Conservation (phyloP, 2,329 filamentous ascomycete species). For the Trichoderma atroviride region DNA sequence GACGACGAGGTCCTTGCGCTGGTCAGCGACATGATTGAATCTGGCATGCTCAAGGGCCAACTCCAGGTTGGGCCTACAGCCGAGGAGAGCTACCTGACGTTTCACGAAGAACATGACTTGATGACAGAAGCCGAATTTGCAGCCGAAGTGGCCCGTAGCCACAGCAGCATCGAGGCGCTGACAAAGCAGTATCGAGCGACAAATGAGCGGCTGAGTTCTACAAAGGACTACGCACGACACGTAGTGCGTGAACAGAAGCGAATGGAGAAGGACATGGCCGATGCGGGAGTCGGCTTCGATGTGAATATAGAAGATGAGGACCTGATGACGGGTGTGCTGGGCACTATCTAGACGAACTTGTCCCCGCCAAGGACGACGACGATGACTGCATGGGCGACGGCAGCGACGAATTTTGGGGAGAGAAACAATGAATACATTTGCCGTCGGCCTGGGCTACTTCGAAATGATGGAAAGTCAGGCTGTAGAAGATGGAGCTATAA, state of each 20-base stretch:
- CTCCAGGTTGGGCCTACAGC: slow-evolving; percentile 51
- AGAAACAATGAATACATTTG: background rate
- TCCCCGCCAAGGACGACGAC: background rate
- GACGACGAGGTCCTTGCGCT: slow-evolving; percentile 51
- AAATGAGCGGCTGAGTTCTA: slow-evolving; percentile 57
- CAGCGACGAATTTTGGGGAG: background rate
- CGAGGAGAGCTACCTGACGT: slow-evolving; percentile 53
- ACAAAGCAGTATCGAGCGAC: slow-evolving; percentile 53
- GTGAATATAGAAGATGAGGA: slow-evolving; percentile 61
- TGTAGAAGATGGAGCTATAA: background rate
- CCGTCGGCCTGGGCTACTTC: background rate
- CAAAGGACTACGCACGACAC: slow-evolving; percentile 58
- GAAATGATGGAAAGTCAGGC: background rate
- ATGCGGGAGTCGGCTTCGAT: slow-evolving; percentile 47
- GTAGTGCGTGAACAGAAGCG: slow-evolving; percentile 51
- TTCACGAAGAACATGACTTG: slow-evolving; percentile 47
- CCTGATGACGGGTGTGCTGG: slow-evolving; percentile 55
- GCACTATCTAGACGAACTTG: slow-evolving; percentile 26
- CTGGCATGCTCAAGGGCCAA: slow-evolving; percentile 55
- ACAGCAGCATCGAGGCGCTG: slow-evolving; percentile 49
- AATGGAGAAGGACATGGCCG: slow-evolving; percentile 47
- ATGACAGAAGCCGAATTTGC: slow-evolving; percentile 57
- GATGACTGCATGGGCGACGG: background rate
- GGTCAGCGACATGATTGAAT: slow-evolving; percentile 58
- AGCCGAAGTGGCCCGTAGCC: slow-evolving; percentile 47